A percentile compares a stretch with the other conserved stretches of the same genome.
Conservation (phyloP, 1,284 basidiomycete genomes). For the Puccinia triticina region DNA sequence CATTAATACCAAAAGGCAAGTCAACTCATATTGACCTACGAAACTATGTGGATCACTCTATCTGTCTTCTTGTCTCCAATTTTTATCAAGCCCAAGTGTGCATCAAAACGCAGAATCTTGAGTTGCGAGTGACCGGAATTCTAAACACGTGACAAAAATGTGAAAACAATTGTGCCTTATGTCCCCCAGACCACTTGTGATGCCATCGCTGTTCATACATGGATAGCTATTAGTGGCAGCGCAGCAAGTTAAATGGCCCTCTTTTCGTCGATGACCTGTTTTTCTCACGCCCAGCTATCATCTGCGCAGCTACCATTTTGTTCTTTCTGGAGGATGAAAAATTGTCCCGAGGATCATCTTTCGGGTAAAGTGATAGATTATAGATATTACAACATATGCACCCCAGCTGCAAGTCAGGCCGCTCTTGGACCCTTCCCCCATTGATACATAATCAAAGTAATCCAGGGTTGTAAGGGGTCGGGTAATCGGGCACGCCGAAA, state of each 20-base stretch:
- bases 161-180: background rate
- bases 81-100: no score
- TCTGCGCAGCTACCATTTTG: background rate
- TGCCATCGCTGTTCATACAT: background rate
- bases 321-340: background rate
- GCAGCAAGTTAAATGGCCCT: conserved; percentile 10
- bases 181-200: background rate
- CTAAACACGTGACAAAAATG: conserved; percentile 7
- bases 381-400: no score
- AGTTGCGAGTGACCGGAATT: background rate
- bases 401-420: background rate
- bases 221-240: background rate
- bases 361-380: background rate
- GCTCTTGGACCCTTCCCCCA: conserved; percentile 1
- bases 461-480: background rate
- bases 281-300: background rate
- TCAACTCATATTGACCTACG: no score
- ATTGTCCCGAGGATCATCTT: conserved; percentile 6
- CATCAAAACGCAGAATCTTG: no score
- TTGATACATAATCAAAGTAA: background rate
- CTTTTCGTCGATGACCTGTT: background rate
- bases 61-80: no score
- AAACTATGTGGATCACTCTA: no score
- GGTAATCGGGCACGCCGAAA: background rate
- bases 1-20: no score